phyloP scores from a whole-genome alignment of 768 basidiomycete genomes.

The Suillus ampliporus region DNA sequence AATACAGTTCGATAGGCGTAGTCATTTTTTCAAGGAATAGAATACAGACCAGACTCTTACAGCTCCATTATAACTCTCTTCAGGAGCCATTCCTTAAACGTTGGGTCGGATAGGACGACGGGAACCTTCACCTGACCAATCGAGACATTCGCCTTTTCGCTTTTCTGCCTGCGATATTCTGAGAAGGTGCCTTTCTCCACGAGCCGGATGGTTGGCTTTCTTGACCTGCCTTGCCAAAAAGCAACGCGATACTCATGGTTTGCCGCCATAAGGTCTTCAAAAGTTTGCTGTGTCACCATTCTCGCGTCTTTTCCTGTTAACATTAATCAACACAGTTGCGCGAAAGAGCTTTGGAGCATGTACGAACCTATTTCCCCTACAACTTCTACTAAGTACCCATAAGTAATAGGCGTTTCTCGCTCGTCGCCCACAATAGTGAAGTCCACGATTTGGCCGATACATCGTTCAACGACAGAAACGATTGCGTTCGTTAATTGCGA shows the following conservation, averaged over 20 bases:
- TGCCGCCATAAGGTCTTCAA: not conserved
- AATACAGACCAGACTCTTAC: not conserved
- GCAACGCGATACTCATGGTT: constrained; percentile 1
- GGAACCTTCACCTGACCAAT: constrained; percentile 19
- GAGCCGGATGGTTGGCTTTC: constrained; percentile 16
- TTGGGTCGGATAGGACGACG: constrained; percentile 9
- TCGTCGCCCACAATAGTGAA: constrained; percentile 14
- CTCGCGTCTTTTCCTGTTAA: not conserved
- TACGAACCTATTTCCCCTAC: constrained; percentile 2
- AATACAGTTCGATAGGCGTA: not conserved
- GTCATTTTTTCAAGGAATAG: too few species aligned
- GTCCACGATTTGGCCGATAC: constrained; percentile 8
- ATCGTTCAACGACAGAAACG: not conserved
- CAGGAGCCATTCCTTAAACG: constrained; percentile 11
- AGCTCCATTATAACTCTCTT: constrained; percentile 10
- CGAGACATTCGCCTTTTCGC: not conserved
- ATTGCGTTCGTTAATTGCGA: constrained; percentile 2
- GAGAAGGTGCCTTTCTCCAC: constrained; percentile 14
- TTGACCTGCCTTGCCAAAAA: not conserved
- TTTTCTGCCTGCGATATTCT: constrained; percentile 15
- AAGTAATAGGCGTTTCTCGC: not conserved
- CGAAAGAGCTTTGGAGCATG: not conserved
- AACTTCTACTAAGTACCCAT: constrained; percentile 13
- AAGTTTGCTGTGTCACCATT: not conserved
- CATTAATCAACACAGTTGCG: not conserved